These are phyloP conservation scores for Aquilaria agallochum DNA, from an alignment of 441 rosid species.

Conservation along the genomic window DNA sequence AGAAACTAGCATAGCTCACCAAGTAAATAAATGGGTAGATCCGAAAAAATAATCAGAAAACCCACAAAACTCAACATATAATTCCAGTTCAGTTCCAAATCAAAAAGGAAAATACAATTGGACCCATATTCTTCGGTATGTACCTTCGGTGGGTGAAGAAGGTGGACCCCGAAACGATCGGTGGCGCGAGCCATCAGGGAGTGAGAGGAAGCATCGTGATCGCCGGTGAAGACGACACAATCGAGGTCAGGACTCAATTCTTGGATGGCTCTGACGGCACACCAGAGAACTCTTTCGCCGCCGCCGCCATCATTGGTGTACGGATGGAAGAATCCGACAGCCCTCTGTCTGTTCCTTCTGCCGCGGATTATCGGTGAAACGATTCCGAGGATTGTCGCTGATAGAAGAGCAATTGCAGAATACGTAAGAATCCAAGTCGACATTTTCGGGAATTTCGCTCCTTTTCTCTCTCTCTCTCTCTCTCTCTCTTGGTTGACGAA, in stretches of 20 bases:
- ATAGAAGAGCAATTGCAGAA: slow-evolving; percentile 28
- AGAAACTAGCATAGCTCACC: not conserved
- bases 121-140: not conserved
- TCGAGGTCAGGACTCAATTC: slow-evolving; percentile 67
- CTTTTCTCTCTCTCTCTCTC: not conserved
- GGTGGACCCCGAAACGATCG: slow-evolving; percentile 83
- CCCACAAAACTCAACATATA: not conserved
- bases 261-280: slow-evolving; percentile 89
- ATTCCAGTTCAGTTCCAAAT: not conserved
- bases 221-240: slow-evolving; percentile 76
- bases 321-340: slow-evolving; percentile 93
- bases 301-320: slow-evolving; percentile 98
- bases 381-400: slow-evolving; percentile 29
- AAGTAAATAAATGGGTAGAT: too few species aligned
- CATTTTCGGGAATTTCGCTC: slow-evolving; percentile 26
- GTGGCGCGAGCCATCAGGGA: slow-evolving; percentile 60
- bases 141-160: slow-evolving; percentile 71
- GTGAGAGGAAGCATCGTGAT: slow-evolving; percentile 64
- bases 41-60: not conserved
- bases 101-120: not conserved
- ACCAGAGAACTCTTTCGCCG: slow-evolving; percentile 97
- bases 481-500: too few species aligned
- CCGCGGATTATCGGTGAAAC: slow-evolving; percentile 33
- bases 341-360: slow-evolving; percentile 34
- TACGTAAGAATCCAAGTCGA: slow-evolving; percentile 28